Evolutionary conservation across 202 grass and related monocot genomes (phyloP).

Genomic region (Carex arenaria): DNA sequence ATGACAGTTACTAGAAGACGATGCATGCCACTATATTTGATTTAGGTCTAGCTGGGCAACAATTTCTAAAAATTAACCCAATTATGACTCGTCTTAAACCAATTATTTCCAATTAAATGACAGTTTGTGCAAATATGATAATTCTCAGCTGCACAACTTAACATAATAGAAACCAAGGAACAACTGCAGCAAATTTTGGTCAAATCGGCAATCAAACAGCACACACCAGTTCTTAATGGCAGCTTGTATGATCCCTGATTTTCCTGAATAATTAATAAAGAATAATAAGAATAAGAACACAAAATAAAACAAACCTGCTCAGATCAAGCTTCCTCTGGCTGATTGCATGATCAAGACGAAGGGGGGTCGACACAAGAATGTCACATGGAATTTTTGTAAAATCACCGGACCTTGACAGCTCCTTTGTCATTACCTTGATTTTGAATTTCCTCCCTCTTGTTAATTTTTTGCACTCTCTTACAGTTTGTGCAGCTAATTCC

Average conservation of each 20-base stretch:
- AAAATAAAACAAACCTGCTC: conserved; percentile 51
- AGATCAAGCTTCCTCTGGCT: conserved; percentile 76
- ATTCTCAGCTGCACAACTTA: background rate
- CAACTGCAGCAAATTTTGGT: background rate
- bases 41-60: background rate
- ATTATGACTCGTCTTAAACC: background rate
- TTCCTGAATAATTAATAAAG: background rate
- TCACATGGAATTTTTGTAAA: conserved; percentile 92
- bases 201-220: background rate
- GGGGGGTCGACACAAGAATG: conserved; percentile 76
- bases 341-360: conserved; percentile 75
- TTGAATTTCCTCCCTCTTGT: conserved; percentile 70
- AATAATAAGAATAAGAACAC: background rate
- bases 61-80: background rate
- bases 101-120: background rate
- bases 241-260: background rate
- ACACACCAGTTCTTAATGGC: background rate
- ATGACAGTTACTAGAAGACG: background rate
- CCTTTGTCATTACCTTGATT: conserved; percentile 95
- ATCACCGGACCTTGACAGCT: conserved; percentile 72
- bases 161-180: background rate
- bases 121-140: background rate
- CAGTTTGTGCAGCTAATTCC: conserved; percentile 87
- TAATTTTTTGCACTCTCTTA: conserved; percentile 89
- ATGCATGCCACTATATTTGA: background rate